Evolutionary conservation across 1,284 basidiomycete genomes (phyloP).

Genomic region (Stereum hirsutum): DNA sequence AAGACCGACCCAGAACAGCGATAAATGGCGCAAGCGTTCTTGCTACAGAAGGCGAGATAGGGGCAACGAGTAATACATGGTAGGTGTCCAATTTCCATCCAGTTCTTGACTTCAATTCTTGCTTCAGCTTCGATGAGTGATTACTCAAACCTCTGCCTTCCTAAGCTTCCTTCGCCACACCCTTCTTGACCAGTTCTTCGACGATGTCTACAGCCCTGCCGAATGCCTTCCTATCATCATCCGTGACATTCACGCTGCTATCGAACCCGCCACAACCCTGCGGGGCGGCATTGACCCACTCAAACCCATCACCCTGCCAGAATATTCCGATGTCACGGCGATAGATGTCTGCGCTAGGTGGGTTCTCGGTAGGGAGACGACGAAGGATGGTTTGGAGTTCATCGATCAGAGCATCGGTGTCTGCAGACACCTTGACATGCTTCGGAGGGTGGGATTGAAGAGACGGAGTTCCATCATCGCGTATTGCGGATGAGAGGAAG

Average conservation of each 20-base stretch:
- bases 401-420: constrained; percentile 33
- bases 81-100: too few species aligned
- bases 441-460: constrained; percentile 37
- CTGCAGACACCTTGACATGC: constrained; percentile 27
- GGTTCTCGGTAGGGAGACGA: constrained; percentile 44
- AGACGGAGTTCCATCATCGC: constrained; percentile 35
- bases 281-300: constrained; percentile 57
- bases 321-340: constrained; percentile 57
- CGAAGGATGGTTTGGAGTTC: constrained; percentile 53
- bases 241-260: constrained; percentile 40
- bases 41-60: too few species aligned
- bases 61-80: too few species aligned
- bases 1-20: too few species aligned
- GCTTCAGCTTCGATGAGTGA: too few species aligned
- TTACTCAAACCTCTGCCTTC: too few species aligned
- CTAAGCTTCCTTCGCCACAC: constrained; percentile 4
- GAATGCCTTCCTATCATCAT: constrained; percentile 56
- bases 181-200: constrained; percentile 36
- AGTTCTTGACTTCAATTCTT: too few species aligned
- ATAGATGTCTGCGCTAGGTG: constrained; percentile 63
- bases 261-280: constrained; percentile 44
- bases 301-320: constrained; percentile 45
- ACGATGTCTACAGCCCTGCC: constrained; percentile 60
- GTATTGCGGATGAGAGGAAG: constrained; percentile 35
- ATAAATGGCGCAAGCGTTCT: too few species aligned